phyloP scores from a whole-genome alignment of 345 rosid species.

The Pseudoturritis turrita region DNA sequence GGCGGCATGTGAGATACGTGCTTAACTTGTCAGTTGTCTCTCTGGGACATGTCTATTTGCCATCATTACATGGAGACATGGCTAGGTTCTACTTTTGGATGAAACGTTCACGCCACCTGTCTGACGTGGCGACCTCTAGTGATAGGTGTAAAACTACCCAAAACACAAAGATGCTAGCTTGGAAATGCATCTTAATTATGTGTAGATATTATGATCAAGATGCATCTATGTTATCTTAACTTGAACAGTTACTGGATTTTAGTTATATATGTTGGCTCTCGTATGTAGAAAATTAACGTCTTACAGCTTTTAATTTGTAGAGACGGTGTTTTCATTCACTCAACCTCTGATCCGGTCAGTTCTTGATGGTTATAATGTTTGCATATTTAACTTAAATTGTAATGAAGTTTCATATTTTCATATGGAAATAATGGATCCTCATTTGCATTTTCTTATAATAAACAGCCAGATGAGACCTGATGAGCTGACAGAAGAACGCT shows the following conservation, averaged over 20 bases:
- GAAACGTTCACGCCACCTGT: no score
- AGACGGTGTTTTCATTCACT: constrained; percentile 80
- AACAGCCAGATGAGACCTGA: constrained; percentile 72
- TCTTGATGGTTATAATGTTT: constrained; percentile 96
- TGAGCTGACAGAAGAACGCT: constrained; percentile 68
- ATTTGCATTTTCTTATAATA: background rate
- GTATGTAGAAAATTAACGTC: background rate
- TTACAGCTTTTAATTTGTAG: constrained; percentile 41
- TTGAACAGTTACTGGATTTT: background rate
- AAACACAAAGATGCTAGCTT: no score
- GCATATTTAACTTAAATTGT: constrained; percentile 38
- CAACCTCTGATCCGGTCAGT: constrained; percentile 87
- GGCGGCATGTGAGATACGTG: no score
- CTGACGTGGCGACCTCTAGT: no score
- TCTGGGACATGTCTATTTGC: no score
- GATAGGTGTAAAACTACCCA: no score
- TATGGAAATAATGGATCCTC: background rate
- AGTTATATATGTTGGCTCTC: background rate
- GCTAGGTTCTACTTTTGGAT: no score
- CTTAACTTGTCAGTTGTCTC: no score
- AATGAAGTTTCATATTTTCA: background rate
- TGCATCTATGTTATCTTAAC: background rate
- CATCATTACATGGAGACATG: no score
- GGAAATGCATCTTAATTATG: background rate
- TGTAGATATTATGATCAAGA: background rate